Base-by-base conservation (phyloP, 176 grass and related monocot genomes). In the Puccinellia tenuiflora region DNA sequence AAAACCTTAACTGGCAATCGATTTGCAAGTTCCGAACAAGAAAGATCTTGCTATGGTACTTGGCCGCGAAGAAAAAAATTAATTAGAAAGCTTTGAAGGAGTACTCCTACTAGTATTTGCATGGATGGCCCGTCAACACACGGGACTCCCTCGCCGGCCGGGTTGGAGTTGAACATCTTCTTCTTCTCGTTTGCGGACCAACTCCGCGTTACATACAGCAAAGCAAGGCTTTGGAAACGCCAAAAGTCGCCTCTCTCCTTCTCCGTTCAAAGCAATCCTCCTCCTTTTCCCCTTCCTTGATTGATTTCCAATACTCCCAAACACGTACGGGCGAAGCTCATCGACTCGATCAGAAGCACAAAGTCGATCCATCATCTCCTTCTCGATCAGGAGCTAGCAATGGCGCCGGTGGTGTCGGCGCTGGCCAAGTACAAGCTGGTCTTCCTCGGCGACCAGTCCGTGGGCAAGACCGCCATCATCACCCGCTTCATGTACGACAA, bases 401-500 rank as follows among this genome's bases (percentile, higher is more conserved):
- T 72, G 82, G 80, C 86, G 86, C 76, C 86, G 82, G 86, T 81
- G 73, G 83, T 93, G 76, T 93, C 94, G 78, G 88, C 89, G 73
- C 76, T 97, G 80, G 86, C 94, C 56, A 97, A 93, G 86, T 83
- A 93, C 85, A 97, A 93, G 84, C 84, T 97, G 75, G 94, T 97
- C n/a, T 93, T 97, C 91, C 82, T 93, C 46, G 91, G 91, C 63
- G 89, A 97, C 90, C 91, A 97, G 78, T 70, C 86, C 17, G 94
- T 91, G 21, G 94, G 91, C 59, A 97, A 97, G 83, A 91, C 94
- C 54, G 84, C 88, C 86, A 91, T 93, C 78, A 86, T 97, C 64
- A 97, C 94, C 84, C 91, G 94, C 70, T 97, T 97, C 86, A 97
- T 97, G 94, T 93, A 90, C 76, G 94, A 97, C 83, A 97, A 93